Conservation (phyloP, 73 alveolate genomes). For the Urostyla sp. region DNA sequence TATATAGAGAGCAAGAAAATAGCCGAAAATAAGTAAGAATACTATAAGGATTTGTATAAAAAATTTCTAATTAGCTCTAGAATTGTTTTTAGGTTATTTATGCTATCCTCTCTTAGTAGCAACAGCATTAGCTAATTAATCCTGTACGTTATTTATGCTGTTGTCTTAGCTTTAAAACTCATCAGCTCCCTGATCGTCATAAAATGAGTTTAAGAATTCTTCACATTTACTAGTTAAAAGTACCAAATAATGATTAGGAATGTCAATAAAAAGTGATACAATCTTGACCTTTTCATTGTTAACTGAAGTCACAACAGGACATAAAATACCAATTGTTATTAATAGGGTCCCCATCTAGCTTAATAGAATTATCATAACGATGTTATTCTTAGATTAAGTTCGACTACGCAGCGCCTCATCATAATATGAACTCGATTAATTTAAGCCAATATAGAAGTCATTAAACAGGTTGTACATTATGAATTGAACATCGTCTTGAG, state of each 20-base stretch:
- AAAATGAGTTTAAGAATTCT: conserved; percentile 10
- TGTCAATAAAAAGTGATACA: conserved; percentile 43
- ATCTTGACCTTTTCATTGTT: conserved; percentile 33
- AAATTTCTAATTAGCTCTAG: conserved; percentile 37
- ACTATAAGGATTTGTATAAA: conserved; percentile 44
- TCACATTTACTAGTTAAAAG: conserved; percentile 40
- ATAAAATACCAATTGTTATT: conserved; percentile 16
- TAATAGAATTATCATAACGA: conserved; percentile 29
- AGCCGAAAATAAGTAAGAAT: conserved; percentile 11
- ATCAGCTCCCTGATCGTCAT: conserved; percentile 48
- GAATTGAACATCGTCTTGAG: conserved; percentile 48
- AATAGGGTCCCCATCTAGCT: conserved; percentile 30
- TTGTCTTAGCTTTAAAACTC: conserved; percentile 50
- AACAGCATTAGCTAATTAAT: not conserved
- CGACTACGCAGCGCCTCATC: conserved; percentile 24
- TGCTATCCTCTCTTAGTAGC: conserved; percentile 12
- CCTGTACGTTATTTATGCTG: conserved; percentile 8
- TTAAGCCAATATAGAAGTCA: conserved; percentile 14
- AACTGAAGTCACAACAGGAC: conserved; percentile 49
- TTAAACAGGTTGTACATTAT: conserved; percentile 49
- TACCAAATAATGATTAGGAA: conserved; percentile 20
- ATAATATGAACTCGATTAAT: conserved; percentile 1
- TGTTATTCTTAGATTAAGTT: conserved; percentile 14
- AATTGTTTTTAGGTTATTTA: conserved; percentile 44
- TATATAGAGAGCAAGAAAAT: conserved; percentile 30